phyloP scores from a whole-genome alignment of 192 early-diverging fungal species.

The Phycomyces blakesleeanus region DNA sequence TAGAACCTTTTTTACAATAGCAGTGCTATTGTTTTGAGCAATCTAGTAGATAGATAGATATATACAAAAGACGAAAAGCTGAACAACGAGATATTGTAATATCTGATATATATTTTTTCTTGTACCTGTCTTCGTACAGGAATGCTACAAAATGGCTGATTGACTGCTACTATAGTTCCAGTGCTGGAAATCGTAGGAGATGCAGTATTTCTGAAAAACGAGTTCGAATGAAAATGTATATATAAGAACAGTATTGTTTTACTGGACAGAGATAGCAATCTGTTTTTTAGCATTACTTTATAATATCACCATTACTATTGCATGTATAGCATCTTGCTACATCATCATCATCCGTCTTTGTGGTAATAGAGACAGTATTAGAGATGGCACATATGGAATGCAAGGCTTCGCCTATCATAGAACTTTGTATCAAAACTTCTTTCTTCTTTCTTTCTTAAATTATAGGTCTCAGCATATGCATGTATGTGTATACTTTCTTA shows the following conservation, averaged over 20 bases:
- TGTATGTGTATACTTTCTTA: not conserved
- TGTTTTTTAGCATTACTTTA: constrained; percentile 18
- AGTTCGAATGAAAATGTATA: not conserved
- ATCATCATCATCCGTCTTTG: constrained; percentile 27
- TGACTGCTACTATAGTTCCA: constrained; percentile 33
- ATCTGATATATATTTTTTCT: not conserved
- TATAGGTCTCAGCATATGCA: too few species aligned
- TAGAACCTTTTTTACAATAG: constrained; percentile 20
- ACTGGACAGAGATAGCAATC: not conserved
- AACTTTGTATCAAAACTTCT: not conserved
- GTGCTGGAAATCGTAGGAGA: constrained; percentile 3
- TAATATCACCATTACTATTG: constrained; percentile 25
- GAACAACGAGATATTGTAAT: not conserved
- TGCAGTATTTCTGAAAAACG: constrained; percentile 12
- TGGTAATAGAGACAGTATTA: constrained; percentile 25
- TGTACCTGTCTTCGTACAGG: constrained; percentile 41
- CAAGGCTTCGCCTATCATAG: constrained; percentile 32
- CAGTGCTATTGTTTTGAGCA: constrained; percentile 21
- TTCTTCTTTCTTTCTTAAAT: not conserved
- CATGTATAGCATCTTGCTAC: constrained; percentile 32
- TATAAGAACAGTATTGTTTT: too few species aligned
- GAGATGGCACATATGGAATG: constrained; percentile 37
- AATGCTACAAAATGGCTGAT: constrained; percentile 27
- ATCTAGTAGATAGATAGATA: not conserved
- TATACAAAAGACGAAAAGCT: not conserved